A percentile compares a stretch with the other conserved stretches of the same genome.
Conservation (phyloP, 345 rosid species). For the Capsella bursapastoris region DNA sequence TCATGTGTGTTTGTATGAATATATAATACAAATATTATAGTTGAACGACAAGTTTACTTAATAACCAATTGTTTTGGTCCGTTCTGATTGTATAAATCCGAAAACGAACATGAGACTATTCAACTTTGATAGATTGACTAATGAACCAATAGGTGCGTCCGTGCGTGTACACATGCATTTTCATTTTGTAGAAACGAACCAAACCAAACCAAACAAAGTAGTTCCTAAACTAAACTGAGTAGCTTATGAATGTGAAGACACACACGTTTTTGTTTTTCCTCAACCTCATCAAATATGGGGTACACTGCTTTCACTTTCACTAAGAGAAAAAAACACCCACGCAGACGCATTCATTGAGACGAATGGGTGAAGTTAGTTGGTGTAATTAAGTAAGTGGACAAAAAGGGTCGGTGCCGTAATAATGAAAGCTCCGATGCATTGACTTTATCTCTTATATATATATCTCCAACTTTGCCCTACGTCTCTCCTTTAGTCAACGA, state of each 20-base stretch:
- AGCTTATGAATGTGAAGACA: constrained; percentile 6
- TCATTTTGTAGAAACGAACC: background rate
- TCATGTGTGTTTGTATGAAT: constrained; percentile 23
- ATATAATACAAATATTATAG: constrained; percentile 12
- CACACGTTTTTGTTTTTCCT: background rate
- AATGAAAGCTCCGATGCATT: constrained; percentile 31
- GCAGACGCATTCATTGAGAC: background rate
- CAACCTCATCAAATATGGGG: too few relatives aligned
- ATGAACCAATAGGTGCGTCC: background rate
- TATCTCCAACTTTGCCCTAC: constrained; percentile 2
- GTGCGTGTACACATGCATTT: background rate
- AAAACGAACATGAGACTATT: constrained; percentile 32
- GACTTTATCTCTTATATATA: constrained; percentile 19
- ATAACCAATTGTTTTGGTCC: constrained; percentile 27
- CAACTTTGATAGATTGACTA: constrained; percentile 23
- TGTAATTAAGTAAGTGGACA: constrained; percentile 7
- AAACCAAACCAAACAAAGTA: background rate
- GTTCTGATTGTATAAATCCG: constrained; percentile 16
- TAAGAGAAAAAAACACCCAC: background rate
- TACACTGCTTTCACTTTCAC: background rate
- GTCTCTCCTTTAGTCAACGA: constrained; percentile 35
- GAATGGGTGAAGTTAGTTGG: constrained; percentile 12
- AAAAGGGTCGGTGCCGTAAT: constrained; percentile 37
- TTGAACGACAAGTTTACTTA: background rate
- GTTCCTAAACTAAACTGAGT: background rate